Percentiles rank a stretch among this genome's conserved stretches.
These are phyloP conservation scores for Fragilaria crotonensis DNA, from an alignment of 108 stramenopile genomes.

Conservation along the genomic window DNA sequence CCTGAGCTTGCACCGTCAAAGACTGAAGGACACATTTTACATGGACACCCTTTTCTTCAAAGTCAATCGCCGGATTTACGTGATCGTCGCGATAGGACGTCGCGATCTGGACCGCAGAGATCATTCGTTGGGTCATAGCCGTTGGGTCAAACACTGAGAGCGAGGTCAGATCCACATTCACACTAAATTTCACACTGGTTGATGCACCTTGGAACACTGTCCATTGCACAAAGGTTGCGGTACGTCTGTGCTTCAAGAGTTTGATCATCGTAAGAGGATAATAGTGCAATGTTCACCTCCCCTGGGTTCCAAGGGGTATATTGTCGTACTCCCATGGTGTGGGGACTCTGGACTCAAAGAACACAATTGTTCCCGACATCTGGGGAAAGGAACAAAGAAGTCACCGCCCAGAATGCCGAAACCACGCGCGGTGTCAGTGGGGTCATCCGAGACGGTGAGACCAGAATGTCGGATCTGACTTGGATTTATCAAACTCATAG, in stretches of 20 bases:
- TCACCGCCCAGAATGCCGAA: no score
- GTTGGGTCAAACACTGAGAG: background rate
- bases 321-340: no score
- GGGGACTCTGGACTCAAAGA: background rate
- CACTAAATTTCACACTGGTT: background rate
- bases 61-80: background rate
- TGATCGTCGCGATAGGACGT: background rate
- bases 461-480: constrained; percentile 27
- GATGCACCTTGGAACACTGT: no score
- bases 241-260: no score
- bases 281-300: no score
- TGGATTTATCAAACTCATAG: constrained; percentile 21
- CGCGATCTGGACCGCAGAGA: background rate
- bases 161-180: background rate
- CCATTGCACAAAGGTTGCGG: no score
- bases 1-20: no score
- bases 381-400: background rate
- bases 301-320: no score
- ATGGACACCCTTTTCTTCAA: no score
- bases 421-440: no score
- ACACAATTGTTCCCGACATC: background rate
- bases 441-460: constrained; percentile 2
- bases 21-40: no score
- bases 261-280: no score
- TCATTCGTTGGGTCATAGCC: background rate